A percentile compares a stretch with the other conserved stretches of the same genome.
Evolutionary conservation across 305 asterid species (phyloP).

Genomic region (Andrographis paniculata): DNA sequence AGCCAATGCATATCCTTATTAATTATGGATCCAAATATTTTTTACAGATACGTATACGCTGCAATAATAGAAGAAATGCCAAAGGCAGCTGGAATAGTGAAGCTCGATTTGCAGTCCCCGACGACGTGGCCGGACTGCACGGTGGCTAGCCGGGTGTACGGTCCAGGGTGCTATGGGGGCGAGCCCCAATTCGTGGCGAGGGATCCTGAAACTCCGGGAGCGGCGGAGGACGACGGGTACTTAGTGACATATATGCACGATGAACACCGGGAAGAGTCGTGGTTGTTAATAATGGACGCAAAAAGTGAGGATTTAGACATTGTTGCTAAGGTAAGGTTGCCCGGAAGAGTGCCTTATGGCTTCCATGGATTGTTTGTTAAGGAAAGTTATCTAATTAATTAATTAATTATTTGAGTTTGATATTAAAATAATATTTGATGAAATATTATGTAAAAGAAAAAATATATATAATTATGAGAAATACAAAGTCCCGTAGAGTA

Average conservation of each 20-base stretch:
- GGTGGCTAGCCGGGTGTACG: slow-evolving; percentile 17
- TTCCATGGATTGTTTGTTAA: neutral
- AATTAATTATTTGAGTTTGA: too few species aligned
- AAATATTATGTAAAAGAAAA: too few species aligned
- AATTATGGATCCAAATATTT: too few species aligned
- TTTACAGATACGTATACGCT: slow-evolving; percentile 21
- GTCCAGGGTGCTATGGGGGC: slow-evolving; percentile 21
- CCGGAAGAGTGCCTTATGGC: neutral
- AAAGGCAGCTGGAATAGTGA: too few species aligned
- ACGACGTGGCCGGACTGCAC: neutral
- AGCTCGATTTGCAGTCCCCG: neutral
- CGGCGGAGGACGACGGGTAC: slow-evolving; percentile 26
- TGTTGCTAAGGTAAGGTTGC: neutral
- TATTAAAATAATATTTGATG: too few species aligned
- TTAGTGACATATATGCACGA: slow-evolving; percentile 21
- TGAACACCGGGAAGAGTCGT: slow-evolving; percentile 9
- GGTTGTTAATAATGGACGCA: neutral
- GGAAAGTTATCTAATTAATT: too few species aligned
- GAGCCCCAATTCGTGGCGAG: slow-evolving; percentile 20
- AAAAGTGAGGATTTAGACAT: neutral
- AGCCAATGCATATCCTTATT: too few species aligned
- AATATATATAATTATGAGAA: too few species aligned
- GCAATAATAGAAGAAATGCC: too few species aligned
- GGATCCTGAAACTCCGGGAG: slow-evolving; percentile 13
- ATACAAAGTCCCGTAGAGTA: too few species aligned